phyloP scores from a whole-genome alignment of 2,329 filamentous ascomycete genomes.

The Hymenoscyphus scutula region DNA sequence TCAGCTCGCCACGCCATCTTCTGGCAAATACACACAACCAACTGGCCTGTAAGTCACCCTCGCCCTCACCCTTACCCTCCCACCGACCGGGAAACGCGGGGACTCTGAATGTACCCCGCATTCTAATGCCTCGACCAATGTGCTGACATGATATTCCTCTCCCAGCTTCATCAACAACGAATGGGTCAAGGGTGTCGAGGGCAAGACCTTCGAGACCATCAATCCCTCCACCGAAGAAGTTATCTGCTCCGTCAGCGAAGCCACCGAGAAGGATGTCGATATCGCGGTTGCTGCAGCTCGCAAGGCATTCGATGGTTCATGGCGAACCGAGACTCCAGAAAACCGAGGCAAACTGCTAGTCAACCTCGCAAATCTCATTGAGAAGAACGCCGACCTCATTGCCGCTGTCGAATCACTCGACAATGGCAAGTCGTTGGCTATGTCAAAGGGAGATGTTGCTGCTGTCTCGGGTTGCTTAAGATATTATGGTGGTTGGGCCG shows the following conservation, averaged over 20 bases:
- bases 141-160: neutral
- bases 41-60: slow-evolving; percentile 42
- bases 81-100: neutral
- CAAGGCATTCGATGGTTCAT: slow-evolving; percentile 75
- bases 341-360: slow-evolving; percentile 66
- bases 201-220: slow-evolving; percentile 89
- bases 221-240: slow-evolving; percentile 84
- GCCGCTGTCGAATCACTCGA: slow-evolving; percentile 83
- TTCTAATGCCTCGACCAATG: neutral
- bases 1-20: slow-evolving; percentile 32
- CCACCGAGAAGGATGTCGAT: slow-evolving; percentile 81
- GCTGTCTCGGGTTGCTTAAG: slow-evolving; percentile 69
- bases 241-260: slow-evolving; percentile 80
- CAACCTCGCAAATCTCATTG: slow-evolving; percentile 77
- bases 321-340: slow-evolving; percentile 67
- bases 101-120: slow-evolving; percentile 19
- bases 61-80: neutral
- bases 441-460: slow-evolving; percentile 73
- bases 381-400: slow-evolving; percentile 74
- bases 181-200: slow-evolving; percentile 78
- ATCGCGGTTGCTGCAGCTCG: slow-evolving; percentile 82
- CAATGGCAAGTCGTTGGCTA: slow-evolving; percentile 77
- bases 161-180: slow-evolving; percentile 79
- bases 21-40: slow-evolving; percentile 37
- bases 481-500: slow-evolving; percentile 77